A percentile compares a stretch with the other conserved stretches of the same genome.
These are phyloP conservation scores for Lycium ferocissimum DNA, from an alignment of 257 asterid species.

Conservation along the genomic window DNA sequence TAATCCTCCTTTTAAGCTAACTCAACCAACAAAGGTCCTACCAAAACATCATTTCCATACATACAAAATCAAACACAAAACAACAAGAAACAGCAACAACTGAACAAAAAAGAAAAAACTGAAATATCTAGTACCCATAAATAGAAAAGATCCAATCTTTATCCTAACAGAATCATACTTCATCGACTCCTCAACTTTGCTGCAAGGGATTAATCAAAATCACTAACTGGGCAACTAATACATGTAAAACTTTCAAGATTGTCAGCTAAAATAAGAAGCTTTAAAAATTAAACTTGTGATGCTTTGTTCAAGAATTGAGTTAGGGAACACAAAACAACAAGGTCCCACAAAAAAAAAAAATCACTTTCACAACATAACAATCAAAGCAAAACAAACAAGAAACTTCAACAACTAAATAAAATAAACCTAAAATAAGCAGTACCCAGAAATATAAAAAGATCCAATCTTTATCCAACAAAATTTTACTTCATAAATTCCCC, in stretches of 20 bases:
- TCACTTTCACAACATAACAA: slow-evolving; percentile 15
- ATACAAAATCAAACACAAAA: background rate
- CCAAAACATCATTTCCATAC: background rate
- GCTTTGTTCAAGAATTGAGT: slow-evolving; percentile 5
- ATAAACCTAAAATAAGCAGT: background rate
- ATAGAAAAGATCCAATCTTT: slow-evolving; percentile 34
- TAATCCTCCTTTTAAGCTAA: background rate
- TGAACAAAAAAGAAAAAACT: too few species aligned
- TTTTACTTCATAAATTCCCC: slow-evolving; percentile 24
- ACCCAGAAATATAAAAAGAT: background rate
- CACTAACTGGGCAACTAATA: background rate
- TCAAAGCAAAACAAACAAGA: background rate
- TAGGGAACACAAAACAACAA: background rate
- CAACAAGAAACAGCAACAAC: slow-evolving; percentile 27
- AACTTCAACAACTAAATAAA: background rate
- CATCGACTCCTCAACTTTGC: slow-evolving; percentile 34
- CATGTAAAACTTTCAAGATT: background rate
- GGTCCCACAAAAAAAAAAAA: background rate
- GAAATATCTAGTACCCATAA: background rate
- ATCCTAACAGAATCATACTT: slow-evolving; percentile 33
- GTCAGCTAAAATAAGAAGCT: slow-evolving; percentile 19
- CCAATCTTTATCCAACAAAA: slow-evolving; percentile 12
- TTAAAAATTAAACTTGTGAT: background rate
- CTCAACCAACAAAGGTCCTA: background rate
- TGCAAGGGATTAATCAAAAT: slow-evolving; percentile 18